These are phyloP conservation scores for Tausonia pullulans DNA, from an alignment of 1,284 basidiomycete genomes.

Conservation along the genomic window DNA sequence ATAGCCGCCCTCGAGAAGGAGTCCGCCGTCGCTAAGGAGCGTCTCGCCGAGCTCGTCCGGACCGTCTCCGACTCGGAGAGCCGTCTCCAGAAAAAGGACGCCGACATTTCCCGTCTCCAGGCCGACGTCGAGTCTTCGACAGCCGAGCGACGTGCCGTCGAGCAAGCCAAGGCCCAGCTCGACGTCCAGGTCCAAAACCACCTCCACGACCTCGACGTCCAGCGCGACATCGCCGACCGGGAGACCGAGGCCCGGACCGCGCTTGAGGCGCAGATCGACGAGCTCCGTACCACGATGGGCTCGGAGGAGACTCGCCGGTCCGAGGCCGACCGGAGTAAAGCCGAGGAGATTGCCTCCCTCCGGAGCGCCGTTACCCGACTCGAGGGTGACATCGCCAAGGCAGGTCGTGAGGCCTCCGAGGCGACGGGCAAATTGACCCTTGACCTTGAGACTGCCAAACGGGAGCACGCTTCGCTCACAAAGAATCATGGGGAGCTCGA, in stretches of 20 bases:
- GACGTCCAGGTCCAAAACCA: slow-evolving; percentile 59
- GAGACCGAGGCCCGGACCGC: slow-evolving; percentile 46
- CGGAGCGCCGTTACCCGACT: slow-evolving; percentile 54
- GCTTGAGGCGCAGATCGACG: slow-evolving; percentile 74
- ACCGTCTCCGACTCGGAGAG: slow-evolving; percentile 66
- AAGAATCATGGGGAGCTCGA: slow-evolving; percentile 53
- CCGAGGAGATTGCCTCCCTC: slow-evolving; percentile 64
- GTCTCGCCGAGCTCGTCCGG: slow-evolving; percentile 59
- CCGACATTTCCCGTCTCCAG: slow-evolving; percentile 51
- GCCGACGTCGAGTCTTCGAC: slow-evolving; percentile 47
- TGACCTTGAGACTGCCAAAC: slow-evolving; percentile 49
- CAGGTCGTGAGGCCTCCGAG: slow-evolving; percentile 48
- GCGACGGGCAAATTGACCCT: slow-evolving; percentile 55
- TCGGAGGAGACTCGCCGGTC: slow-evolving; percentile 72
- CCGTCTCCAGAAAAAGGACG: slow-evolving; percentile 68
- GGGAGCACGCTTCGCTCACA: slow-evolving; percentile 49
- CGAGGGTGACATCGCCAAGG: slow-evolving; percentile 50
- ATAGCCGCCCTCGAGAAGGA: slow-evolving; percentile 40
- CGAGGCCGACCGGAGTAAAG: slow-evolving; percentile 78
- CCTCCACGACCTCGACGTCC: slow-evolving; percentile 51
- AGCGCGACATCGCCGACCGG: slow-evolving; percentile 50
- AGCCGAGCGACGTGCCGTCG: slow-evolving; percentile 39
- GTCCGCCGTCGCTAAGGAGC: slow-evolving; percentile 59
- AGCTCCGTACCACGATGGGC: slow-evolving; percentile 64
- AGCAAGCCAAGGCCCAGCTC: slow-evolving; percentile 50